Percentiles rank a stretch among this genome's conserved stretches.
Conservation (phyloP, 75 land plant species). For the Isoetes taiwanensis region DNA sequence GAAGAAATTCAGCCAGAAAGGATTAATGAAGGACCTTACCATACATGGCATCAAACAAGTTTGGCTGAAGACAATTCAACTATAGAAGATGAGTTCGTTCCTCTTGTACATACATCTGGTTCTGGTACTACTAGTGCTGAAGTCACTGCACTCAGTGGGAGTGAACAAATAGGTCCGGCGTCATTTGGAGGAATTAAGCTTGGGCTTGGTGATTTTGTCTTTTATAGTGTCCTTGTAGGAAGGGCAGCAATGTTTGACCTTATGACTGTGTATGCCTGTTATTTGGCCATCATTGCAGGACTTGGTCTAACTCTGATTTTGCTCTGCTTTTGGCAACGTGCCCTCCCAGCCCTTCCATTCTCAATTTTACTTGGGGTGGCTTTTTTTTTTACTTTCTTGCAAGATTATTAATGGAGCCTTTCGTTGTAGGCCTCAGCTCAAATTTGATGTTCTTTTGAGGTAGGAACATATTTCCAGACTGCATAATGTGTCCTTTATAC, state of each 20-base stretch:
- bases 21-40: no score
- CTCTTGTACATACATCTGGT: constrained; percentile 16
- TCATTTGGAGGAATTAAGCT: constrained; percentile 78
- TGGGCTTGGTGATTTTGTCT: constrained; percentile 79
- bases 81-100: constrained; percentile 16
- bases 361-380: constrained; percentile 69
- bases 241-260: constrained; percentile 76
- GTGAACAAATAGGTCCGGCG: constrained; percentile 69
- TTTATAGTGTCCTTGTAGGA: constrained; percentile 74
- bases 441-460: constrained; percentile 62
- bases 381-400: constrained; percentile 83
- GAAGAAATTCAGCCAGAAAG: no score
- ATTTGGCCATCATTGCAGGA: constrained; percentile 83
- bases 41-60: no score
- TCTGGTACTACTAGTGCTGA: constrained; percentile 4
- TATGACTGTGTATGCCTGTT: constrained; percentile 78
- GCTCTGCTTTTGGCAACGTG: constrained; percentile 66
- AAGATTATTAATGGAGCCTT: constrained; percentile 60
- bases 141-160: no score
- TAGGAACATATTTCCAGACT: no score
- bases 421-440: constrained; percentile 47
- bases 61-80: no score
- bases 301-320: constrained; percentile 77
- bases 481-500: no score
- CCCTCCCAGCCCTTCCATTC: constrained; percentile 94